Evolutionary conservation across 2,329 filamentous ascomycete species (phyloP), one percentile per base, ranked within the genome.

Genomic region (Epichloe coenophiala): DNA sequence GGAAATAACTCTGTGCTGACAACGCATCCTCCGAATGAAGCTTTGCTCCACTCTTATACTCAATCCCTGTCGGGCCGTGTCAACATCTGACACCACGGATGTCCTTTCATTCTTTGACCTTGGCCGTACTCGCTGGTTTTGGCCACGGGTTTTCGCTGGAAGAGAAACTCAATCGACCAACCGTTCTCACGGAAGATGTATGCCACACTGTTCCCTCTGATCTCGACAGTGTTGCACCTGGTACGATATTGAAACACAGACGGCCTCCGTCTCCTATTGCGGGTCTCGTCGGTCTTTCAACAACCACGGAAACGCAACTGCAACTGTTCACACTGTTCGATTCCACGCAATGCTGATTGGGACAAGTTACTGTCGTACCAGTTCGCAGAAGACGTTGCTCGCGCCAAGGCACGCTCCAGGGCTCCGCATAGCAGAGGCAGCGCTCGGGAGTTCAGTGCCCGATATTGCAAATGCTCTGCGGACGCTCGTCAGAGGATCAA

Each of bases 371-470:
- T 41, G 6, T 41, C n/a, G 17, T 19, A 21, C 8, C n/a, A 19
- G 5, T 11, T 41, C 12, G 39, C 39, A 19, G 19, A 41, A 21
- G 39, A 23, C 19, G 39, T 5, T 41, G 39, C 39, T 41, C 15
- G 12, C n/a, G 47, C 56, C 57, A 4, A 48, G 35, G 6, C 62
- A 60, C 46, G 59, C 60, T 8, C 59, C 54, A 0, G 58, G 58
- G 44, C 50, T 59, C 7, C 33, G 49, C 2, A 60, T 62, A 36
- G 54, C 51, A 13, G 60, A 59, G 5, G 58, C 7, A 27, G 23
- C 23, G 23, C 23, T 7, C 23, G 23, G 23, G 7, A 8, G 2
- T 27, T 27, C 23, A 27, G 7, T 27, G 23, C 23, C 7, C 23
- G 23, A 17, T 17, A 17, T 17, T 17, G 17, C 17, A 17, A 17